Percentiles rank a stretch among this genome's conserved stretches.
phyloP scores from a whole-genome alignment of 257 asterid genomes.

The Nicotiana tabacum region DNA sequence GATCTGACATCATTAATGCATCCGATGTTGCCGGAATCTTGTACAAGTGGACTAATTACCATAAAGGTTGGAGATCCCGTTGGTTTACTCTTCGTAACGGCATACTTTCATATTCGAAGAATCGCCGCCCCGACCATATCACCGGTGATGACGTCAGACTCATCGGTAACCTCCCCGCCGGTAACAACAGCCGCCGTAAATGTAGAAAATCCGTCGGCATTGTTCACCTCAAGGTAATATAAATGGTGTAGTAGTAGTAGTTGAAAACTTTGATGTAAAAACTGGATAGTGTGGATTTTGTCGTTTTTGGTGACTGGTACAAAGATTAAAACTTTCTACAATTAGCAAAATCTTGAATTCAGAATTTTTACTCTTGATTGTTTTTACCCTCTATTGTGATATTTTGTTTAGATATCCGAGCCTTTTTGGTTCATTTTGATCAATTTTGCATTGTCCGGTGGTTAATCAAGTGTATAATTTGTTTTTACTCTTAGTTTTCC shows the following conservation, averaged over 20 bases:
- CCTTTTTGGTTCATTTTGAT: neutral
- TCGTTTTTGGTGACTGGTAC: conserved; percentile 31
- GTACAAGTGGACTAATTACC: conserved; percentile 89
- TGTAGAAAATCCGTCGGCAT: conserved; percentile 51
- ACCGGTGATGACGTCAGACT: conserved; percentile 32
- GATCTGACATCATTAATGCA: conserved; percentile 61
- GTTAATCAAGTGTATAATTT: neutral
- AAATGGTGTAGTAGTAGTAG: too few species aligned
- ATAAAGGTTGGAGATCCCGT: conserved; percentile 96
- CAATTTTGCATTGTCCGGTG: neutral
- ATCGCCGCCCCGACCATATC: conserved; percentile 47
- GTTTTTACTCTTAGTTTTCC: neutral
- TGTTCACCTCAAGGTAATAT: conserved; percentile 72
- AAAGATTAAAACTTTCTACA: conserved; percentile 25
- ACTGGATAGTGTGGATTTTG: neutral
- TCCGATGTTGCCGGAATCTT: conserved; percentile 72
- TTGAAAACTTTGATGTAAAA: too few species aligned
- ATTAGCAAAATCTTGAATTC: conserved; percentile 28
- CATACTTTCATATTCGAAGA: conserved; percentile 68
- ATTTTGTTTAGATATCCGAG: conserved; percentile 32
- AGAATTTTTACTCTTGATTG: conserved; percentile 17
- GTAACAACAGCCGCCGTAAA: conserved; percentile 36
- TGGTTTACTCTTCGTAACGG: conserved; percentile 83
- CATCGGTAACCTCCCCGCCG: conserved; percentile 26
- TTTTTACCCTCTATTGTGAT: conserved; percentile 11